Evolutionary conservation across 352 stramenopile species (phyloP).

Genomic region (Phytophthora cactorum): DNA sequence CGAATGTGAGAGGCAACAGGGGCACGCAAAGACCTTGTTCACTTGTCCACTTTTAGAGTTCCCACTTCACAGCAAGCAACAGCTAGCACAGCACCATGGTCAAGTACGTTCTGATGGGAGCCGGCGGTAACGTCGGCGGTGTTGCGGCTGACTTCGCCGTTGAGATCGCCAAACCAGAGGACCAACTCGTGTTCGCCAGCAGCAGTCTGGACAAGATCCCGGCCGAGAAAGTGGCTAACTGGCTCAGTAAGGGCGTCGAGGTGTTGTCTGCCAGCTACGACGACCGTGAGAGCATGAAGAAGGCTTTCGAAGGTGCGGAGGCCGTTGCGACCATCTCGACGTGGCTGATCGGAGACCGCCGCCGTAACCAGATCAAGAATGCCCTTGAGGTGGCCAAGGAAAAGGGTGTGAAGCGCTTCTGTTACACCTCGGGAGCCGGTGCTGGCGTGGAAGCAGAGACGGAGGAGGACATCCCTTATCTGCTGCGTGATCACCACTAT

Average conservation of each 20-base stretch:
- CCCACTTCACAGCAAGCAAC: constrained; percentile 8
- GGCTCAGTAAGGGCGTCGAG: constrained; percentile 30
- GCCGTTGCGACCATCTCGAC: constrained; percentile 32
- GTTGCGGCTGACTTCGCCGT: constrained; percentile 29
- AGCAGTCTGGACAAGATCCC: constrained; percentile 33
- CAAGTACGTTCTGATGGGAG: constrained; percentile 38
- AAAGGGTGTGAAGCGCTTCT: constrained; percentile 29
- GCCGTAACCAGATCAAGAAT: constrained; percentile 32
- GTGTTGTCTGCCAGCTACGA: constrained; percentile 31
- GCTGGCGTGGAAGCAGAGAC: constrained; percentile 23
- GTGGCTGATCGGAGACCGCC: constrained; percentile 38
- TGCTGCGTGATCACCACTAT: constrained; percentile 34
- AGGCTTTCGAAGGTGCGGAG: constrained; percentile 25
- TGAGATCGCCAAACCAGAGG: constrained; percentile 33
- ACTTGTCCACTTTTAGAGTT: neutral
- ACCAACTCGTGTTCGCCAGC: constrained; percentile 36
- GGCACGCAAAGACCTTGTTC: neutral
- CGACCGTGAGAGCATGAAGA: constrained; percentile 34
- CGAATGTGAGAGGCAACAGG: neutral
- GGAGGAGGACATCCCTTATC: constrained; percentile 32
- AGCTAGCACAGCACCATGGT: constrained; percentile 7
- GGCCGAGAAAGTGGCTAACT: constrained; percentile 18
- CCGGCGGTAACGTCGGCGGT: constrained; percentile 30
- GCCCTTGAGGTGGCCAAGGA: constrained; percentile 25
- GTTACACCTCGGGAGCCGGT: constrained; percentile 29